Conservation (phyloP, 352 stramenopile species). For the Phytophthora kernoviae region DNA sequence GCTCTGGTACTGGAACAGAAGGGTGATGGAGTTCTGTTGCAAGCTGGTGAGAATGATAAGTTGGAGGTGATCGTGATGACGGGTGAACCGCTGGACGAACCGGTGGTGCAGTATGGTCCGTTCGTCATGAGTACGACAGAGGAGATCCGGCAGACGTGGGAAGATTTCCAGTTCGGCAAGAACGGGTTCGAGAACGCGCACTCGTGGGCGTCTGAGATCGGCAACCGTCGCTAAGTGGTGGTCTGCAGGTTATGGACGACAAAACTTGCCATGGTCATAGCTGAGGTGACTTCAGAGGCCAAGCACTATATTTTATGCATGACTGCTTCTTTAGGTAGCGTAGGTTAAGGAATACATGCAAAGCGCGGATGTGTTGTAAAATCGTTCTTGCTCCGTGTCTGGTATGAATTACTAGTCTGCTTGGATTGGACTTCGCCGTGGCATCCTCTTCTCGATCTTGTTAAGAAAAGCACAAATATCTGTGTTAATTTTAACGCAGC, state of each 20-base stretch:
- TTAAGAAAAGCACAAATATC: no score
- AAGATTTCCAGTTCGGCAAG: constrained; percentile 50
- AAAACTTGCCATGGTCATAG: not conserved
- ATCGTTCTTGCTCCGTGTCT: no score
- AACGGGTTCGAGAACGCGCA: constrained; percentile 75
- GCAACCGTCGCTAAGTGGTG: constrained; percentile 26
- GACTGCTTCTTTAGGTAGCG: no score
- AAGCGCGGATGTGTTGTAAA: no score
- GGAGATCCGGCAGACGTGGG: constrained; percentile 58
- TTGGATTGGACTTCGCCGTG: no score
- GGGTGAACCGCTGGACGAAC: constrained; percentile 61
- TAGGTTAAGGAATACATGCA: no score
- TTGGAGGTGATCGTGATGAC: constrained; percentile 63
- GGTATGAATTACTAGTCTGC: no score
- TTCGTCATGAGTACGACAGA: constrained; percentile 76
- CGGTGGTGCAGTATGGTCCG: constrained; percentile 64
- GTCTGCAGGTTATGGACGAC: not conserved
- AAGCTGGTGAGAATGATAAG: constrained; percentile 25
- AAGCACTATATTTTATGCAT: no score
- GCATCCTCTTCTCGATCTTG: no score
- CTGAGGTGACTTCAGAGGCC: no score
- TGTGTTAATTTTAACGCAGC: no score
- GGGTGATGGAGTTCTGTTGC: constrained; percentile 54
- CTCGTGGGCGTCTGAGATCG: constrained; percentile 57
- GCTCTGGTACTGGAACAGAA: constrained; percentile 58